A percentile compares a stretch with the other conserved stretches of the same genome.
phyloP scores from a whole-genome alignment of 2,329 filamentous ascomycete species.

The Aspergillus pseudoterreus region DNA sequence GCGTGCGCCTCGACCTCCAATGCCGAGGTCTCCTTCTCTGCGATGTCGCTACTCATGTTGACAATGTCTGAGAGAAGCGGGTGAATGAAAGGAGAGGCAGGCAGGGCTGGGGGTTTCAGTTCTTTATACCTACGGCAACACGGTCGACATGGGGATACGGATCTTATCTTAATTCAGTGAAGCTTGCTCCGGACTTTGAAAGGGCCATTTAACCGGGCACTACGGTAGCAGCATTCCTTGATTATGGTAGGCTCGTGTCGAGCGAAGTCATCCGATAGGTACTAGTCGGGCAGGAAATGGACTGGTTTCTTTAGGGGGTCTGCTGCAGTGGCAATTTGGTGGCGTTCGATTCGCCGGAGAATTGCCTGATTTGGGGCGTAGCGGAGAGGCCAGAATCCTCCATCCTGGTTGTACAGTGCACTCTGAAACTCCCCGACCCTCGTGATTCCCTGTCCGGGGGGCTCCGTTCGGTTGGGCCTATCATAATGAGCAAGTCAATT shows the following conservation, averaged over 20 bases:
- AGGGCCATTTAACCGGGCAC: slow-evolving; percentile 11
- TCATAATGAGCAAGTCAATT: not conserved
- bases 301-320: slow-evolving; percentile 1
- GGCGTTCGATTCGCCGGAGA: slow-evolving; percentile 2
- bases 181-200: slow-evolving; percentile 24
- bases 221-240: slow-evolving; percentile 13
- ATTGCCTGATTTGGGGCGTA: not conserved
- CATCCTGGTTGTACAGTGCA: not conserved
- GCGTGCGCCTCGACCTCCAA: slow-evolving; percentile 31
- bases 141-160: slow-evolving; percentile 8
- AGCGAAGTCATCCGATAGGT: not conserved
- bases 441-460: not conserved
- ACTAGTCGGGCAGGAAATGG: not conserved
- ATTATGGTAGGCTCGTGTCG: not conserved
- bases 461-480: not conserved
- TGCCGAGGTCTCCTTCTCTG: slow-evolving; percentile 28
- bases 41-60: slow-evolving; percentile 29
- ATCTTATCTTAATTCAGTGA: slow-evolving; percentile 19
- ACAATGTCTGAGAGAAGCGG: slow-evolving; percentile 21
- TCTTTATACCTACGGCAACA: slow-evolving; percentile 28
- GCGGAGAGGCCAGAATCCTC: not conserved
- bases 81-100: slow-evolving; percentile 25
- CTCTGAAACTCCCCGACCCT: not conserved
- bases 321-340: slow-evolving; percentile 1
- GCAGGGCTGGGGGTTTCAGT: slow-evolving; percentile 26